phyloP scores from a whole-genome alignment of 2,329 filamentous ascomycete genomes.

The Zasmidium citrigriseum region DNA sequence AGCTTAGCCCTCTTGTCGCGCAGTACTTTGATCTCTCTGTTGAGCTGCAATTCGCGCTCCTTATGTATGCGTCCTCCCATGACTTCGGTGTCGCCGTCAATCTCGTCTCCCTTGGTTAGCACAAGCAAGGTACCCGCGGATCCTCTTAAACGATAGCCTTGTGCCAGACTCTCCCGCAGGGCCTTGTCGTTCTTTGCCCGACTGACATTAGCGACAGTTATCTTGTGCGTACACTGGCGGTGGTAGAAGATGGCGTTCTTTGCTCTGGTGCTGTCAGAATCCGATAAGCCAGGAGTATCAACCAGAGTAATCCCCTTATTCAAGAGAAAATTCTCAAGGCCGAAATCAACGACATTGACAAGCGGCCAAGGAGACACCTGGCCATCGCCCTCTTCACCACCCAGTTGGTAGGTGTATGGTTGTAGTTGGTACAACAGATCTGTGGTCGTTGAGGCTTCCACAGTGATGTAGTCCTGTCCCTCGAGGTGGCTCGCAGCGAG shows the following conservation, averaged over 20 bases:
- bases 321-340: constrained; percentile 18
- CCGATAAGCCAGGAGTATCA: constrained; percentile 24
- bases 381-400: constrained; percentile 4
- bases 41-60: neutral
- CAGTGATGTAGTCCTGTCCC: neutral
- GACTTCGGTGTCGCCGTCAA: constrained; percentile 15
- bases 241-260: constrained; percentile 10
- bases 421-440: constrained; percentile 14
- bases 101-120: constrained; percentile 15
- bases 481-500: constrained; percentile 2
- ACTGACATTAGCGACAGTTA: constrained; percentile 13
- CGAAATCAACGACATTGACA: constrained; percentile 19
- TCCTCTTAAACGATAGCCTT: constrained; percentile 6
- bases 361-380: constrained; percentile 22
- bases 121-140: constrained; percentile 11
- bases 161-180: constrained; percentile 7
- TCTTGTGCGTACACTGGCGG: constrained; percentile 18
- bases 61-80: neutral
- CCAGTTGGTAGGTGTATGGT: constrained; percentile 11
- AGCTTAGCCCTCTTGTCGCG: neutral
- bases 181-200: constrained; percentile 17
- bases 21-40: constrained; percentile 4
- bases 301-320: constrained; percentile 20
- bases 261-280: constrained; percentile 18
- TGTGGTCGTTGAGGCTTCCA: constrained; percentile 12